Base-by-base conservation (phyloP, 768 basidiomycete species). In the Sarcomyxa edulis region DNA sequence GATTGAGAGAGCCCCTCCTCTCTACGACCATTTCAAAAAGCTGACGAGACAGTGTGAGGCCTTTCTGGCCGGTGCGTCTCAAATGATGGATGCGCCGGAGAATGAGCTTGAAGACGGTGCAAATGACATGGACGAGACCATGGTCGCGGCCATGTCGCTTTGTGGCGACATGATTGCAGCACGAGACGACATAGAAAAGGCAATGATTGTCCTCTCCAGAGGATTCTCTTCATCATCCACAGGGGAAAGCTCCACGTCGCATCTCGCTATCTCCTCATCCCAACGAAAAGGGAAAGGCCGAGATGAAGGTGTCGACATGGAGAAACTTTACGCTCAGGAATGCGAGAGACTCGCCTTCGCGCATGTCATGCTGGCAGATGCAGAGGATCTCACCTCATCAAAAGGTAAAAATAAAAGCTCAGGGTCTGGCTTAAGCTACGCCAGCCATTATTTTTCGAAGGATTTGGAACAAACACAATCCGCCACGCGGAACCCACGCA, bases 141-240 rank as follows among this genome's bases (percentile, higher is more conserved):
- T 58, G 33, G 47, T 73, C 18, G 58, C 65, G 48, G 66, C 61
- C 8, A 62, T 60, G 18, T 72, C 71, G 7, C 55, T 73, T 2
- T 76, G 71, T 47, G 71, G 69, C 6, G 75, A 72, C 48, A 69
- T 76, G 46, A 69, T 75, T 38, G 69, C 69, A 14, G 65, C 71
- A 6, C 54, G 61, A 37, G 71, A 69, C 35, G 68, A 71, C 47
- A 66, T 76, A 39, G 66, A 71, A 44, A 64, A 71, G 12, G 68
- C 68, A 7, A 68, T 78, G 53, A 40, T 50, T 6, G 44, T 68
- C 35, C 49, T 75, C 20, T 8, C 24, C 37, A 11, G 38, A 32
- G 30, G 7, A 16, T 20, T 19, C 7, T 35, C 16, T 9, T 31
- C 9, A 14, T 32, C 25, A 16, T 20, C 11, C n/a, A 12, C 29